These are phyloP conservation scores for Stagonosporopsis tanaceti DNA, from an alignment of 2,329 filamentous ascomycete species.

Conservation along the genomic window DNA sequence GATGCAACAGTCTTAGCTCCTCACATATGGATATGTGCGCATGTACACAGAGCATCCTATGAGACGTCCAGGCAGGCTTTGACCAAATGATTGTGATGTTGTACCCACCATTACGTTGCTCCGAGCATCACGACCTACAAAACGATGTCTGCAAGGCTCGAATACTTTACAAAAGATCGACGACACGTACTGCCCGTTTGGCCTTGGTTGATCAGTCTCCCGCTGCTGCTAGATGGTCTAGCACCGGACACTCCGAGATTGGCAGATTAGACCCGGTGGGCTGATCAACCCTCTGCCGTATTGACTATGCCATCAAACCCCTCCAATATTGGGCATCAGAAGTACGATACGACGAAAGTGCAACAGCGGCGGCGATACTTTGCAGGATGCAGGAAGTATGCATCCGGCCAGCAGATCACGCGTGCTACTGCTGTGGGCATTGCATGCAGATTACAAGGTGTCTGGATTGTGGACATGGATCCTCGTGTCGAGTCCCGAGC, in stretches of 20 bases:
- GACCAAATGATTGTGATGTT: neutral
- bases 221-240: neutral
- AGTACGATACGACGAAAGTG: slow-evolving; percentile 3
- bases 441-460: slow-evolving; percentile 5
- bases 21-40: neutral
- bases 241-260: slow-evolving; percentile 13
- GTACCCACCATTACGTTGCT: neutral
- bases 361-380: slow-evolving; percentile 1
- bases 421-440: neutral
- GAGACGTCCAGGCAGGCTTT: neutral
- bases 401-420: slow-evolving; percentile 10
- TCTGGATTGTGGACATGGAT: neutral
- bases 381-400: slow-evolving; percentile 14
- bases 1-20: neutral
- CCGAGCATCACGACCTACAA: neutral
- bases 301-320: neutral
- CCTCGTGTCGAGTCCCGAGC: slow-evolving; percentile 6
- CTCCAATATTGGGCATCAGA: slow-evolving; percentile 11
- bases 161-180: slow-evolving; percentile 5
- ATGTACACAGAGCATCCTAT: neutral
- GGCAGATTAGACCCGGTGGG: neutral
- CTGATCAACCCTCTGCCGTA: slow-evolving; percentile 6
- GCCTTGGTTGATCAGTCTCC: neutral
- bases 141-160: neutral
- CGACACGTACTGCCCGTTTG: neutral